Conservation (phyloP, 352 stramenopile genomes). For the Globisporangium splendens region DNA sequence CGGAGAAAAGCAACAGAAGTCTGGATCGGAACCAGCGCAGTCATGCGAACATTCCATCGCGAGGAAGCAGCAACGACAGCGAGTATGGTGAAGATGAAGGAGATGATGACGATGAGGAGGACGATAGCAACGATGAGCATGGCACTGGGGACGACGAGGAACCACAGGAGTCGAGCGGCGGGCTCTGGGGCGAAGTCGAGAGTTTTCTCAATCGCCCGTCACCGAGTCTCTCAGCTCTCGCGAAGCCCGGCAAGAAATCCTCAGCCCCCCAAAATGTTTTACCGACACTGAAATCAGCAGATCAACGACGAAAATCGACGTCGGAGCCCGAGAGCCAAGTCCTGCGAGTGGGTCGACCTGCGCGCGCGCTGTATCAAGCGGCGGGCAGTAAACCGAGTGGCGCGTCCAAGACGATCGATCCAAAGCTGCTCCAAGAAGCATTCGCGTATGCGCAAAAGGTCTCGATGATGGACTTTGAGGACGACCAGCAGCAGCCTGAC, state of each 20-base stretch:
- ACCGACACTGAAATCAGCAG: slow-evolving; percentile 32
- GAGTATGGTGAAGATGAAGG: slow-evolving; percentile 14
- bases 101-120: slow-evolving; percentile 20
- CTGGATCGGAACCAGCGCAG: slow-evolving; percentile 20
- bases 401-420: slow-evolving; percentile 41
- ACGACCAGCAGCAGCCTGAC: slow-evolving; percentile 20
- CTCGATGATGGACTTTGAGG: slow-evolving; percentile 40
- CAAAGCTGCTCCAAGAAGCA: slow-evolving; percentile 65
- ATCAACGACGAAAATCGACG: slow-evolving; percentile 10
- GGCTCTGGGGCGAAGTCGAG: slow-evolving; percentile 73
- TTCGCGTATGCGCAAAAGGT: slow-evolving; percentile 69
- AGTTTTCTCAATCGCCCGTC: slow-evolving; percentile 70
- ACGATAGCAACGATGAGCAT: slow-evolving; percentile 11
- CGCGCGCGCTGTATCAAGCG: slow-evolving; percentile 9
- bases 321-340: slow-evolving; percentile 28
- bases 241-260: slow-evolving; percentile 28
- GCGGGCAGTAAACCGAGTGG: slow-evolving; percentile 8
- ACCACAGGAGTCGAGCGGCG: slow-evolving; percentile 39
- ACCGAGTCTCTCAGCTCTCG: slow-evolving; percentile 43
- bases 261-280: slow-evolving; percentile 23
- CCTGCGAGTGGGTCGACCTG: slow-evolving; percentile 15
- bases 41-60: neutral
- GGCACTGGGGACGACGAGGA: slow-evolving; percentile 24
- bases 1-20: slow-evolving; percentile 32
- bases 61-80: slow-evolving; percentile 3